Evolutionary conservation across 345 rosid genomes (phyloP).

Genomic region (Barbarea vulgaris): DNA sequence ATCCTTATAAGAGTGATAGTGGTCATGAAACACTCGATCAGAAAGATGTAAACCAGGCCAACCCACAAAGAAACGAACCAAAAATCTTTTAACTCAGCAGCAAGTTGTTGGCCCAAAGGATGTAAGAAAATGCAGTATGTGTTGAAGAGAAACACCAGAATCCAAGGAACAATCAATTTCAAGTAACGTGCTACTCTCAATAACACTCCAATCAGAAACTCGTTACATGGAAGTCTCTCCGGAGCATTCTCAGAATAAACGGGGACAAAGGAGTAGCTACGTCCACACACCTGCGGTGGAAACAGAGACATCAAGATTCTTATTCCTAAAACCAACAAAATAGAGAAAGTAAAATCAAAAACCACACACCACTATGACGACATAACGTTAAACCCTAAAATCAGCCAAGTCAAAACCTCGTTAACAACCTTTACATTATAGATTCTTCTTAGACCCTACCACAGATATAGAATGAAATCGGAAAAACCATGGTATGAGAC

Average conservation of each 20-base stretch:
- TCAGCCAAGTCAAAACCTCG: not conserved
- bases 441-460: not conserved
- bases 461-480: not conserved
- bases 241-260: slow-evolving; percentile 36
- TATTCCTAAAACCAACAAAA: not conserved
- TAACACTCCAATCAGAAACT: slow-evolving; percentile 2
- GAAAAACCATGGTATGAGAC: not conserved
- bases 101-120: not conserved
- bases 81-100: not conserved
- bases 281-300: slow-evolving; percentile 22
- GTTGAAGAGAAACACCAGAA: slow-evolving; percentile 18
- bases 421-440: not conserved
- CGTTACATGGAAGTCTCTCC: slow-evolving; percentile 24
- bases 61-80: not conserved
- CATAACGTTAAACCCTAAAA: not conserved
- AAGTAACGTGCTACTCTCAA: not conserved
- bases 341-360: not conserved
- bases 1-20: not conserved
- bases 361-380: not conserved
- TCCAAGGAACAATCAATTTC: slow-evolving; percentile 6
- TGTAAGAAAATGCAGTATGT: not conserved
- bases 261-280: slow-evolving; percentile 10
- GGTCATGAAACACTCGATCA: not conserved
- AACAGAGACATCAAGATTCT: slow-evolving; percentile 3
- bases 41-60: not conserved